Conservation (phyloP, 2,329 filamentous ascomycete species). For the Colletotrichum phormii region DNA sequence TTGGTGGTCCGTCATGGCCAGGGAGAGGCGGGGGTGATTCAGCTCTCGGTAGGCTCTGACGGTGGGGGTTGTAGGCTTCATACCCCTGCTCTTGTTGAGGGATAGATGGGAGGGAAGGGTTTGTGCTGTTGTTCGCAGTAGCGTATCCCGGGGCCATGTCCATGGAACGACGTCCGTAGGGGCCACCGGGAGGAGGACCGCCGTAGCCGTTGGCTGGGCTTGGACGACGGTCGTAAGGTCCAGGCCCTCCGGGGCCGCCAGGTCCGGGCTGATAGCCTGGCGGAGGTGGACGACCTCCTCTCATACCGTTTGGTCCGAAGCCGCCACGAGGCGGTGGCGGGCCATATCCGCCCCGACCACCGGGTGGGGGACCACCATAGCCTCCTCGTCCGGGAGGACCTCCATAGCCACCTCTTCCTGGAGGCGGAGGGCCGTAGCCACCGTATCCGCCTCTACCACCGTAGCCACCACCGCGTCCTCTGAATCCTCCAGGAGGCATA, state of each 20-base stretch:
- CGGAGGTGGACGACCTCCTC: conserved; percentile 55
- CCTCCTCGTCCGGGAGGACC: conserved; percentile 46
- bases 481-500: conserved; percentile 54
- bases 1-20: conserved; percentile 51
- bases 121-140: conserved; percentile 46
- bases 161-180: conserved; percentile 50
- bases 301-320: conserved; percentile 46
- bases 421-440: conserved; percentile 23
- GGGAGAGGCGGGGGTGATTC: conserved; percentile 74
- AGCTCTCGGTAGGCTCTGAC: conserved; percentile 64
- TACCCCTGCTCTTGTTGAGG: conserved; percentile 52
- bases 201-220: conserved; percentile 51
- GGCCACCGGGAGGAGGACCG: conserved; percentile 38
- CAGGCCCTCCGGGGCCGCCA: conserved; percentile 36
- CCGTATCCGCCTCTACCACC: conserved; percentile 57
- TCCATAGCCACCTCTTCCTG: conserved; percentile 59
- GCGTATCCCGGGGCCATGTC: conserved; percentile 51
- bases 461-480: conserved; percentile 53
- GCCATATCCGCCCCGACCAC: conserved; percentile 60
- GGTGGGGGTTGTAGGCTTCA: conserved; percentile 57
- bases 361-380: conserved; percentile 47
- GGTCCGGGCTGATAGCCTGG: conserved; percentile 54
- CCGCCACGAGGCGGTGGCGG: conserved; percentile 50
- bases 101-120: conserved; percentile 51
- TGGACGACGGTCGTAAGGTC: conserved; percentile 52